Evolutionary conservation across 768 basidiomycete genomes (phyloP), one percentile per base, ranked within the genome.

Genomic region (Agaricus subrufescens): DNA sequence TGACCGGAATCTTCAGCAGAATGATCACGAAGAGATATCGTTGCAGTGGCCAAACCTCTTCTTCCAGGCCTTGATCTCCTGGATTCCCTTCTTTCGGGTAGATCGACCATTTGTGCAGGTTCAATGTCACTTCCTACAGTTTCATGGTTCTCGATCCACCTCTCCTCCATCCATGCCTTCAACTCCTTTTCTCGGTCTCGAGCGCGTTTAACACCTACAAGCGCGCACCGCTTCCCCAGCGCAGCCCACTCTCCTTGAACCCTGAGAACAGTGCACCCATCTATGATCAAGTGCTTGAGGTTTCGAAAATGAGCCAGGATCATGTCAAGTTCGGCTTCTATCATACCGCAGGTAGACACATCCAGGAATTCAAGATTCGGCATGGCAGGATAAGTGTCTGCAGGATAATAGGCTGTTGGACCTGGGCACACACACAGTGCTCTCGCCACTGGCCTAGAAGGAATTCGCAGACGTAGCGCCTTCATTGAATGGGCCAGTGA

Each of bases 381-480:
- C 78, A 78, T 3, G 54, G n/a, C 60, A 3, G 15, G 60, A 54
- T 43, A 54, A 50, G 53, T n/a, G 48, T 38, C 52, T 56, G 46
- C 48, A n/a, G n/a, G 57, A 40, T 23, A 57, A 37, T 29, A 47
- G 15, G 52, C 43, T 50, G 34, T 56, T 19, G 48, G 34, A 9
- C 56, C 34, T 25, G 58, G 57, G 14, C 54, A 38, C 60, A 63
- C 56, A 52, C 62, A 68, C 62, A 82, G 60, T 15, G 79, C 73
- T 4, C 74, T 71, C 0, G 75, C 76, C 25, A 87, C 67, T 7
- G 77, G 75, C n/a, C 90, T 81, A 0, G 77, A 74, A 3, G 93
- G 94, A 25, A 95, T 77, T 34, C 89, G 82, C 30, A 95, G 69
- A 15, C 87, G 79, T 23, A 96, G 68, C 55, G 81, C 74, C 3